phyloP scores from a whole-genome alignment of 164 flowering plant species.

The Warburgia ugandensis region DNA sequence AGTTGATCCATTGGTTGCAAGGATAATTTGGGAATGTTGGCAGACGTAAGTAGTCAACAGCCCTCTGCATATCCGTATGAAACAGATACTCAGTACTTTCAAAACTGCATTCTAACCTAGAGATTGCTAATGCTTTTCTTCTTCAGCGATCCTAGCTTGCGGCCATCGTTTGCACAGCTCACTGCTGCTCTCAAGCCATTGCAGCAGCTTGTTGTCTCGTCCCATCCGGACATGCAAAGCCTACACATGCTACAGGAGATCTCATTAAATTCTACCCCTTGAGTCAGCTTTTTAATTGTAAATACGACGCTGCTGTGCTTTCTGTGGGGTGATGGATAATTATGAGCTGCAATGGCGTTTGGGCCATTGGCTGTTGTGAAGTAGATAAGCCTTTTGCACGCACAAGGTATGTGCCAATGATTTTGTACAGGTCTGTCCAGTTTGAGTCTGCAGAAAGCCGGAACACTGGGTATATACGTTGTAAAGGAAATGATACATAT shows the following conservation, averaged over 20 bases:
- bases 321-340: constrained; percentile 3
- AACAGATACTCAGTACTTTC: background rate
- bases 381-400: background rate
- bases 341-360: background rate
- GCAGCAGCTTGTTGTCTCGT: constrained; percentile 69
- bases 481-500: background rate
- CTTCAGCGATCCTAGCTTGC: constrained; percentile 79
- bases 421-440: constrained; percentile 6
- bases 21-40: constrained; percentile 91
- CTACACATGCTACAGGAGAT: constrained; percentile 41
- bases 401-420: background rate
- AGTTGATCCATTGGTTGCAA: constrained; percentile 79
- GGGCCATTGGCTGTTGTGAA: background rate
- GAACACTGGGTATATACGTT: background rate
- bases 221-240: constrained; percentile 46
- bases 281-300: constrained; percentile 35
- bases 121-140: background rate
- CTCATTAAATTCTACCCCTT: constrained; percentile 56
- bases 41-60: constrained; percentile 58
- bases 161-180: constrained; percentile 91
- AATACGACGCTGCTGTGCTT: constrained; percentile 19
- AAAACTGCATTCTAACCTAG: background rate
- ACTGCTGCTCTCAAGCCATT: constrained; percentile 65
- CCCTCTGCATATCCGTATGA: background rate
- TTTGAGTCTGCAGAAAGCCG: background rate